Evolutionary conservation across 305 asterid genomes (phyloP).

Genomic region (Plantago coronopus): DNA sequence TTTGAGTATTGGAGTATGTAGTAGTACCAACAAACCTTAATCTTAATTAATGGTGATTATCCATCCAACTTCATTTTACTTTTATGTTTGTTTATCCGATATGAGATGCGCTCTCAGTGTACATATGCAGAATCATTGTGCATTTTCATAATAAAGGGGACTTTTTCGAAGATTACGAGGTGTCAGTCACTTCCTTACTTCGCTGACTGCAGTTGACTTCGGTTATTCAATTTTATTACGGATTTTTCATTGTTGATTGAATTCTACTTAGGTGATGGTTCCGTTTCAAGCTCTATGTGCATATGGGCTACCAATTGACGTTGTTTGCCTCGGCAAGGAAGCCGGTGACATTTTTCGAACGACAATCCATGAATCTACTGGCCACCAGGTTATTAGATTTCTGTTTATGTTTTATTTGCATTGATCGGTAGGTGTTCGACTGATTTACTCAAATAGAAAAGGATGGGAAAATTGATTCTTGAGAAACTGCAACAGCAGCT

Average conservation of each 20-base stretch:
- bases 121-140: too few relatives aligned
- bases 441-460: background rate
- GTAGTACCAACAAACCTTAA: too few relatives aligned
- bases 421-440: background rate
- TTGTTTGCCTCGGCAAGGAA: constrained; percentile 88
- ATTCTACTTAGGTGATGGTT: constrained; percentile 62
- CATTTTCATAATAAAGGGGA: too few relatives aligned
- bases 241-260: constrained; percentile 1
- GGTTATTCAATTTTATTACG: background rate
- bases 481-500: too few relatives aligned
- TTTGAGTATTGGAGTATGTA: too few relatives aligned
- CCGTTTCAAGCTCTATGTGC: constrained; percentile 90
- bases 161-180: constrained; percentile 90
- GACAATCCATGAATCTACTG: constrained; percentile 58
- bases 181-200: constrained; percentile 17
- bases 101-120: too few relatives aligned
- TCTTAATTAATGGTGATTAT: too few relatives aligned
- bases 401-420: background rate
- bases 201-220: background rate
- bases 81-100: too few relatives aligned
- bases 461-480: too few relatives aligned
- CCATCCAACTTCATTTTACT: too few relatives aligned
- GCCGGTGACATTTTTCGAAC: constrained; percentile 86
- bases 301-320: constrained; percentile 80
- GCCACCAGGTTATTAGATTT: constrained; percentile 54